phyloP scores from a whole-genome alignment of 169 alveolate genomes.

The Plasmodium gonderi region DNA sequence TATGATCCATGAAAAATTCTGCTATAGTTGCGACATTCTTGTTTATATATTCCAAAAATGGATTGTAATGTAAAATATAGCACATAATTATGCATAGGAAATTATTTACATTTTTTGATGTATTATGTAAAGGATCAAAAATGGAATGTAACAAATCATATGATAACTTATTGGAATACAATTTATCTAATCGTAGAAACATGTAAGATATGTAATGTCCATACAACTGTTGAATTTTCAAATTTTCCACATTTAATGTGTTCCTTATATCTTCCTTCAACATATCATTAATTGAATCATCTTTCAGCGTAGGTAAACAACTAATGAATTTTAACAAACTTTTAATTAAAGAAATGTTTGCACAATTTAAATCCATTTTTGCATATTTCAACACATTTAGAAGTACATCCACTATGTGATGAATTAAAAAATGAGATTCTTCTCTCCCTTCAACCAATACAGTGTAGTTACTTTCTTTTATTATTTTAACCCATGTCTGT shows the following conservation, averaged over 20 bases:
- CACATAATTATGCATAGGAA: constrained; percentile 53
- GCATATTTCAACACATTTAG: constrained; percentile 6
- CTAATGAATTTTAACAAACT: constrained; percentile 24
- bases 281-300: constrained; percentile 11
- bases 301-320: constrained; percentile 44
- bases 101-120: not conserved
- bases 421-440: not conserved
- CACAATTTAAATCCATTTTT: not conserved
- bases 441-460: not conserved
- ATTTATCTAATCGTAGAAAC: constrained; percentile 36
- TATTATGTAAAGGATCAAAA: not conserved
- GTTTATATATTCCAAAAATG: constrained; percentile 36
- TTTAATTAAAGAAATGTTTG: constrained; percentile 6
- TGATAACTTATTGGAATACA: constrained; percentile 13
- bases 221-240: constrained; percentile 28
- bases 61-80: constrained; percentile 52
- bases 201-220: constrained; percentile 56
- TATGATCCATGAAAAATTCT: constrained; percentile 2
- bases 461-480: constrained; percentile 3
- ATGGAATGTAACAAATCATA: constrained; percentile 10
- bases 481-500: constrained; percentile 9
- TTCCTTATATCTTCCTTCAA: constrained; percentile 24
- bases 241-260: not conserved
- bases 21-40: not conserved
- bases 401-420: not conserved